phyloP scores from a whole-genome alignment of 345 rosid species.

The Bruguiera sexangula region DNA sequence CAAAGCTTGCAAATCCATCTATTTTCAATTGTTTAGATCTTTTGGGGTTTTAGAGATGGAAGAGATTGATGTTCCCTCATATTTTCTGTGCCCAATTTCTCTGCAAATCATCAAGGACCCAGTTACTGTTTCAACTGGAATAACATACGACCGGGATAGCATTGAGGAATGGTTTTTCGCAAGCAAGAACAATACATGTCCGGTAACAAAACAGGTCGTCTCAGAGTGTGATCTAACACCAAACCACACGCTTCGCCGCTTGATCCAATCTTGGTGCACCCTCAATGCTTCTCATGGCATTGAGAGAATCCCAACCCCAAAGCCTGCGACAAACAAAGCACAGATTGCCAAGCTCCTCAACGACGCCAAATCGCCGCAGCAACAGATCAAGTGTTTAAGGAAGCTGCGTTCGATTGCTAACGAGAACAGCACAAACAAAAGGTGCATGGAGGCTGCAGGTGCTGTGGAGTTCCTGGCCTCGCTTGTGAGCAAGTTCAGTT shows the following conservation, averaged over 20 bases:
- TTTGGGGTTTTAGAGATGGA: constrained; percentile 33
- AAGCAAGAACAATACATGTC: constrained; percentile 48
- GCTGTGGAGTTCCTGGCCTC: constrained; percentile 61
- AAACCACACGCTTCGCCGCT: constrained; percentile 77
- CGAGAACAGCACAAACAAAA: constrained; percentile 52
- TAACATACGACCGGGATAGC: constrained; percentile 65
- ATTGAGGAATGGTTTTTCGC: constrained; percentile 68
- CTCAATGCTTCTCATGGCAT: constrained; percentile 73
- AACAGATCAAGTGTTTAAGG: constrained; percentile 45
- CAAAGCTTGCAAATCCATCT: neutral
- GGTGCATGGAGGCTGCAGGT: constrained; percentile 70
- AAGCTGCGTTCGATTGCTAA: constrained; percentile 49
- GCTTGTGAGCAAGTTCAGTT: constrained; percentile 20
- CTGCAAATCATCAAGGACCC: constrained; percentile 74
- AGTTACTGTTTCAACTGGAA: constrained; percentile 57
- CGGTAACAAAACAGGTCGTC: constrained; percentile 66
- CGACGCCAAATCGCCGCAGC: constrained; percentile 44
- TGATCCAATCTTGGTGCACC: constrained; percentile 92
- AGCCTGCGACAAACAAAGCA: constrained; percentile 50
- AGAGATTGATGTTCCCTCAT: constrained; percentile 60
- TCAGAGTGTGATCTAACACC: constrained; percentile 62
- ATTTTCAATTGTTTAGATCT: too few relatives aligned
- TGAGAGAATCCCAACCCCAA: constrained; percentile 88
- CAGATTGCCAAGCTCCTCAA: constrained; percentile 56
- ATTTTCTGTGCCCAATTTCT: constrained; percentile 70